Conservation (phyloP, 78 protist species). For the Planoprotostelium fungivorum region DNA sequence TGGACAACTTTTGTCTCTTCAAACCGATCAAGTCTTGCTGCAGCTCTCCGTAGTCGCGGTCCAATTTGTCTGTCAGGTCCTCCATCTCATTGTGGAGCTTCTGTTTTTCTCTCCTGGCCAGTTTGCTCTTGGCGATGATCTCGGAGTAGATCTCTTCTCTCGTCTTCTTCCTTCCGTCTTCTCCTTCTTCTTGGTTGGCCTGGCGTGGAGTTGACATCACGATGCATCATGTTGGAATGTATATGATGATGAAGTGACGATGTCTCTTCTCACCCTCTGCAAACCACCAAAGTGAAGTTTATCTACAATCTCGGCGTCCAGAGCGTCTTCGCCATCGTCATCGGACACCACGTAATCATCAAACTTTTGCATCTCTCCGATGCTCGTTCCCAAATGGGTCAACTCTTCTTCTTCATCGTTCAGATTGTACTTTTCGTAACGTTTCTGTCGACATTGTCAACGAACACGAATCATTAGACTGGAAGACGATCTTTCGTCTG, state of each 20-base stretch:
- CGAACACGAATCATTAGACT: no score
- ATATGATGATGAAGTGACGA: neutral
- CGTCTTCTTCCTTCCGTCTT: constrained; percentile 5
- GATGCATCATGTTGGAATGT: neutral
- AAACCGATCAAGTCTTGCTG: constrained; percentile 10
- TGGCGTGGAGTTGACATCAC: no score
- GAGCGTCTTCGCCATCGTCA: constrained; percentile 7
- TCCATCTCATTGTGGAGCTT: constrained; percentile 30
- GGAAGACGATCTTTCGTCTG: no score
- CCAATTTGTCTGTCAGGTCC: constrained; percentile 34
- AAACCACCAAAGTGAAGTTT: neutral
- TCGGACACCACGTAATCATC: constrained; percentile 38
- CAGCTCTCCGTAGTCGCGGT: constrained; percentile 40
- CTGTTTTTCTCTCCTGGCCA: constrained; percentile 26
- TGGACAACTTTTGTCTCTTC: neutral
- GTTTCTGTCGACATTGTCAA: no score
- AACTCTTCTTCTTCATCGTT: constrained; percentile 29
- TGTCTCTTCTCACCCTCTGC: neutral
- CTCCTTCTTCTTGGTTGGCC: neutral
- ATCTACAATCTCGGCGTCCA: neutral
- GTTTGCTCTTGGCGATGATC: constrained; percentile 54
- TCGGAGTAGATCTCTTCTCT: constrained; percentile 47
- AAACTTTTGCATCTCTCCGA: constrained; percentile 23
- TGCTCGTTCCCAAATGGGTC: constrained; percentile 21
- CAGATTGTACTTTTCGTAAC: constrained; percentile 17